Percentiles rank a stretch among this genome's conserved stretches.
phyloP scores from a whole-genome alignment of 2,329 filamentous ascomycete species.

The Colletotrichum musicola region DNA sequence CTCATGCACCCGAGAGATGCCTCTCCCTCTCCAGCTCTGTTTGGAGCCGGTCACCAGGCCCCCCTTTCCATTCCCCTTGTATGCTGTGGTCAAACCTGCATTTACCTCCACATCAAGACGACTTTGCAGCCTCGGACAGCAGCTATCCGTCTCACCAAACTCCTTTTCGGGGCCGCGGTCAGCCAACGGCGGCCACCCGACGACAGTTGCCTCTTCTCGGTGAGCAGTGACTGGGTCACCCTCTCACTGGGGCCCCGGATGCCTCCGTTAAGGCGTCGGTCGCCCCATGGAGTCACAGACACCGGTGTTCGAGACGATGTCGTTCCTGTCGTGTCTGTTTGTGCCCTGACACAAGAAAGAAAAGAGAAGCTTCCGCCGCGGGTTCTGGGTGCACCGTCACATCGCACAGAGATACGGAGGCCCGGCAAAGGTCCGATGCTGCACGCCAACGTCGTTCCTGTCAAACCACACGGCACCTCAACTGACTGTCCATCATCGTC shows the following conservation, averaged over 20 bases:
- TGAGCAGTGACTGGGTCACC: conserved; percentile 10
- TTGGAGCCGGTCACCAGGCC: neutral
- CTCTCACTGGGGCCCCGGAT: neutral
- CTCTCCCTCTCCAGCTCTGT: neutral
- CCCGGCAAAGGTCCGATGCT: conserved; percentile 39
- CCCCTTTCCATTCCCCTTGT: neutral
- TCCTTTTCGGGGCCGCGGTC: conserved; percentile 22
- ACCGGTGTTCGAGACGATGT: conserved; percentile 27
- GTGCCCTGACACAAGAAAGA: conserved; percentile 19
- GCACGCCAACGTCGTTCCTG: conserved; percentile 33
- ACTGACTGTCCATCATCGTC: conserved; percentile 6
- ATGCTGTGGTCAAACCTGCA: conserved; percentile 26
- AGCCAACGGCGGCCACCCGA: conserved; percentile 27
- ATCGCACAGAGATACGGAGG: conserved; percentile 32
- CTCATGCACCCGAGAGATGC: conserved; percentile 24
- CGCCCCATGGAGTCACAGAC: no score
- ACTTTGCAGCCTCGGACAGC: conserved; percentile 30
- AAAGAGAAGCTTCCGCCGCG: conserved; percentile 12
- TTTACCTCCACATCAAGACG: conserved; percentile 25
- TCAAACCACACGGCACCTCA: conserved; percentile 1
- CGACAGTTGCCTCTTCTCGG: conserved; percentile 27
- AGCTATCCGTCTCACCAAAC: conserved; percentile 24
- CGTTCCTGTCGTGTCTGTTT: conserved; percentile 20
- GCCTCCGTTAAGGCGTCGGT: conserved; percentile 12
- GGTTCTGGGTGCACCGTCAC: conserved; percentile 19